phyloP scores from a whole-genome alignment of 2,329 filamentous ascomycete genomes.

The Westerdykella sp. region DNA sequence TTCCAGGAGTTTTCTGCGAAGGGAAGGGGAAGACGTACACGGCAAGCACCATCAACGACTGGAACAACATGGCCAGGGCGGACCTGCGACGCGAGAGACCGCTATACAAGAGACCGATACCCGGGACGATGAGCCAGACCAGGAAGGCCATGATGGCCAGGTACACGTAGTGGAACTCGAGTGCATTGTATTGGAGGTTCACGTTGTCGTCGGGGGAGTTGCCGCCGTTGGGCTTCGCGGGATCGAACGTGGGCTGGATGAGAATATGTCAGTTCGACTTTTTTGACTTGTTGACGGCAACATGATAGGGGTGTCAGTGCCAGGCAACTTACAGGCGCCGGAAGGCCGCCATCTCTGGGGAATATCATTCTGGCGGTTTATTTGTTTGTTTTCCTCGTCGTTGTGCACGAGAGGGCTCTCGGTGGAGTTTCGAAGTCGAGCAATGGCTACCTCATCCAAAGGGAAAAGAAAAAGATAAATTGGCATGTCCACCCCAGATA shows the following conservation, averaged over 20 bases:
- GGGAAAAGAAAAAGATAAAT: no score
- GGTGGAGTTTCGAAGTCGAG: no score
- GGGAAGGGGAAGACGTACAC: conserved; percentile 50
- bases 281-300: neutral
- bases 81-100: conserved; percentile 59
- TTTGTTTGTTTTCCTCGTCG: no score
- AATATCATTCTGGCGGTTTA: no score
- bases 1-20: conserved; percentile 34
- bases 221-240: conserved; percentile 47
- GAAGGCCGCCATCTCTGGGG: no score
- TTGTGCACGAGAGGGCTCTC: no score
- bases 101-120: conserved; percentile 59
- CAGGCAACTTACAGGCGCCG: no score
- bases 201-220: conserved; percentile 50
- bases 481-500: no score
- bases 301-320: no score
- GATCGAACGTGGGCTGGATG: conserved; percentile 36
- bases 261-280: conserved; percentile 3
- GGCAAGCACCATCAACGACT: conserved; percentile 33
- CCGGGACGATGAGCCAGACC: conserved; percentile 62
- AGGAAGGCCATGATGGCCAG: conserved; percentile 54
- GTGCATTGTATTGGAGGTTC: conserved; percentile 53
- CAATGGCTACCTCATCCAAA: no score
- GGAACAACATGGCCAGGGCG: conserved; percentile 56
- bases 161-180: conserved; percentile 58